Base-by-base conservation (phyloP, 192 early-diverging fungal species). In the Podila epigama region DNA sequence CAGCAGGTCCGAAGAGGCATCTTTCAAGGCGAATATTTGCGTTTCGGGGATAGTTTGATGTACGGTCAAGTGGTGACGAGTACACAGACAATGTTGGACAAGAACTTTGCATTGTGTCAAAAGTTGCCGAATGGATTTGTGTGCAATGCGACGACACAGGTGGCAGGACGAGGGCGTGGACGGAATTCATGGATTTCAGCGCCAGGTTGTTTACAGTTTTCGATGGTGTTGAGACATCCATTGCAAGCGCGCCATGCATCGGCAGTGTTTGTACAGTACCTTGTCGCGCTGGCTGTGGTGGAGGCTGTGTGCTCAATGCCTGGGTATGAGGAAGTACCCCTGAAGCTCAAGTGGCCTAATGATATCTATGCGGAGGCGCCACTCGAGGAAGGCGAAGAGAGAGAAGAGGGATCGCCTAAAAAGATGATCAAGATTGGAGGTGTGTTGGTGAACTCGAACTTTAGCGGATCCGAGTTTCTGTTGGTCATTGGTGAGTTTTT, bases 271-370 rank as follows among this genome's bases (percentile, higher is more conserved):
- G 80, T 99, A 20, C 97, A 99, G 86, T 99, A 99, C 71, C 65
- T 99, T n/a, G 86, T 92, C 41, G 92, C 91, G 5, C 65, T 99
- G 28, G 91, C 97, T 5, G 85, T 95, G 8, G 92, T 95, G 6
- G 90, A 94, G 69, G 90, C 92, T 9, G 81, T 98, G 22, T 82
- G 88, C 34, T 54, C 81, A 1, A 72, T 82, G 59, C 83, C 84
- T 2, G 95, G 92, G 7, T 95, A 94, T 73, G 92, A 92, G 68
- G 75, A 90, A 18, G 65, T 98, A 15, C 93, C 95, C 0, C 71
- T 99, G 59, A 86, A 88, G 34, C 79, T 99, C 51, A 99, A 99
- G 81, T 99, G 97, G 97, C 97, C 97, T 48, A 99, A 99, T 68
- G 97, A 99, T 69, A 86, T 99, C 22, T 99, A 99, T 79, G 93